Percentiles rank a stretch among this genome's conserved stretches.
Evolutionary conservation across 345 rosid genomes (phyloP).

Genomic region (Citrus australasica): DNA sequence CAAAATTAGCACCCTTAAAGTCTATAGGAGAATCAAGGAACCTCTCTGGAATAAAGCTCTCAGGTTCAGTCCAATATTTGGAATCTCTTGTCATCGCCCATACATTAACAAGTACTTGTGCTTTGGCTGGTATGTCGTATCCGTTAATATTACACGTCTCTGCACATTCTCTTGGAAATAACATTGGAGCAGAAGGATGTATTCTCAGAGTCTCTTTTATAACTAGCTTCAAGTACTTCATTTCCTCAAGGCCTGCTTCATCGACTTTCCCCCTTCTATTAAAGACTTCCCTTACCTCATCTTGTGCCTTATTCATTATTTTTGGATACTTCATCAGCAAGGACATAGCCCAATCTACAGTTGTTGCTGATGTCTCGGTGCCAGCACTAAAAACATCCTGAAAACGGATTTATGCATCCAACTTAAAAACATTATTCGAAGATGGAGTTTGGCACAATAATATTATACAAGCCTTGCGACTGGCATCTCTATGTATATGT

Average conservation of each 20-base stretch:
- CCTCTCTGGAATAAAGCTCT: constrained; percentile 13
- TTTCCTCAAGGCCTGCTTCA: constrained; percentile 12
- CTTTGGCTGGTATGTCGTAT: constrained; percentile 14
- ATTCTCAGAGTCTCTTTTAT: constrained; percentile 31
- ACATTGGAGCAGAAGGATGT: constrained; percentile 23
- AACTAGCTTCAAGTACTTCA: constrained; percentile 19
- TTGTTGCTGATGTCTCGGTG: constrained; percentile 10
- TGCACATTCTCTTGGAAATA: constrained; percentile 24
- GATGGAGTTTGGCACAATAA: background rate
- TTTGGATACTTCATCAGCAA: constrained; percentile 22
- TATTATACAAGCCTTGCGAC: no score
- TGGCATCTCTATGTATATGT: no score
- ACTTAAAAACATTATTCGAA: background rate
- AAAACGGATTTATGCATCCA: background rate
- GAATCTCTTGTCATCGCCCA: constrained; percentile 26
- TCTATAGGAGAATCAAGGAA: constrained; percentile 13
- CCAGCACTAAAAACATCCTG: constrained; percentile 22
- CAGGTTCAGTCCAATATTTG: constrained; percentile 8
- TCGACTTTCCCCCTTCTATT: background rate
- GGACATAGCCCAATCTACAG: constrained; percentile 29
- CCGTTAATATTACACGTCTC: constrained; percentile 18
- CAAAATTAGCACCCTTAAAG: constrained; percentile 7
- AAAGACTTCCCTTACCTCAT: constrained; percentile 8
- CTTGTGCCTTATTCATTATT: constrained; percentile 25
- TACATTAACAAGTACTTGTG: constrained; percentile 5